Percentiles rank a stretch among this genome's conserved stretches.
These are phyloP conservation scores for Fusarium sp. DNA, from an alignment of 2,329 filamentous ascomycete genomes.

Conservation along the genomic window DNA sequence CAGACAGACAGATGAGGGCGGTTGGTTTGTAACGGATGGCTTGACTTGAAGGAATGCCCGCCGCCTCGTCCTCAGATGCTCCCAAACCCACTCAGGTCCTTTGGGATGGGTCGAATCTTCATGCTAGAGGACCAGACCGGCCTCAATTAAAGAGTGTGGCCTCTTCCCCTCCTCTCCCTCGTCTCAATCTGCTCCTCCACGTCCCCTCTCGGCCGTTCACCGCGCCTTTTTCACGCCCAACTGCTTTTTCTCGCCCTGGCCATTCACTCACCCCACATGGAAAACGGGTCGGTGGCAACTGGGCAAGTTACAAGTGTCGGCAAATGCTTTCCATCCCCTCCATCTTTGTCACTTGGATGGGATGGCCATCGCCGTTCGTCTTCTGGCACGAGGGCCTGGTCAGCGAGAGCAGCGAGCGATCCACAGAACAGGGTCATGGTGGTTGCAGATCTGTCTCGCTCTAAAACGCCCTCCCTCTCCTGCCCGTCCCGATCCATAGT, in stretches of 20 bases:
- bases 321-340: conserved; percentile 18
- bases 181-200: conserved; percentile 12
- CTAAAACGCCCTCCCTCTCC: conserved; percentile 15
- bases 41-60: conserved; percentile 5
- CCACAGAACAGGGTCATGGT: conserved; percentile 29
- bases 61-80: background rate
- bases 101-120: background rate
- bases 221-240: conserved; percentile 31
- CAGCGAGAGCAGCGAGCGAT: conserved; percentile 14
- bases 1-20: background rate
- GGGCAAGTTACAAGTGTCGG: conserved; percentile 10
- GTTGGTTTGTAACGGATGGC: conserved; percentile 1
- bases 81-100: background rate
- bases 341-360: conserved; percentile 12
- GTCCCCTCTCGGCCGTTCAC: conserved; percentile 22
- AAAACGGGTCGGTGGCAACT: conserved; percentile 35
- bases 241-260: conserved; percentile 27
- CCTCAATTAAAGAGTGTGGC: conserved; percentile 7
- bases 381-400: conserved; percentile 1
- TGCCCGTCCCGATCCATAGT: conserved; percentile 21
- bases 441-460: conserved; percentile 38
- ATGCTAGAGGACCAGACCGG: conserved; percentile 2
- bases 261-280: conserved; percentile 37
- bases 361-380: conserved; percentile 4
- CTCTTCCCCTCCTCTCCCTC: conserved; percentile 21